Evolutionary conservation across 345 rosid species (phyloP).

Genomic region (Salix exigua): DNA sequence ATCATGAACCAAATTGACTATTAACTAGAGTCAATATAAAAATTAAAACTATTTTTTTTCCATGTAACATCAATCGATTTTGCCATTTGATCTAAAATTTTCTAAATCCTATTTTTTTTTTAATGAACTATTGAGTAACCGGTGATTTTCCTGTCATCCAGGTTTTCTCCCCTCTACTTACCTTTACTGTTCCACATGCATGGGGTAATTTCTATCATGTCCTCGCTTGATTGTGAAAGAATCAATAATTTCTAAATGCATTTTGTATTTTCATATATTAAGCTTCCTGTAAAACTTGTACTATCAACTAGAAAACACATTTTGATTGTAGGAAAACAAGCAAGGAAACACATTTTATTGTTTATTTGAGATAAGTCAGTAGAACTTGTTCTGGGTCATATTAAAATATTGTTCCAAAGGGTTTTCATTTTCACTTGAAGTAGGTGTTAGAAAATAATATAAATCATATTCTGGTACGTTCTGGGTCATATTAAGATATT

Average conservation of each 20-base stretch:
- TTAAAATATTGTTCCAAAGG: background rate
- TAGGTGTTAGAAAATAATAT: no score
- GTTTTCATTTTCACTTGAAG: no score
- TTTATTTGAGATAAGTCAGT: background rate
- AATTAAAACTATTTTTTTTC: background rate
- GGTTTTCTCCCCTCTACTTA: background rate
- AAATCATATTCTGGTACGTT: no score
- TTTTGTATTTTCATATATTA: background rate
- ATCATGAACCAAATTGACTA: no score
- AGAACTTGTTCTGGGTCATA: background rate
- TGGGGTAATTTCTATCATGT: background rate
- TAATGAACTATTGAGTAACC: no score
- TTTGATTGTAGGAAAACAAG: background rate
- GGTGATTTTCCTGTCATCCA: background rate
- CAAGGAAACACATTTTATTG: background rate
- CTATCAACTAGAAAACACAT: background rate
- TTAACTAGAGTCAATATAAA: no score
- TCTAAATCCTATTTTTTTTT: background rate
- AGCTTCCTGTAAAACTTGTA: background rate
- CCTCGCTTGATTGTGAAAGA: background rate
- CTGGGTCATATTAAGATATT: no score
- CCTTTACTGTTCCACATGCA: background rate
- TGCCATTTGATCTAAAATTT: background rate
- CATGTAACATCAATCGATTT: background rate
- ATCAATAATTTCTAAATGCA: background rate